A percentile compares a stretch with the other conserved stretches of the same genome.
These are phyloP conservation scores for Apiospora rasikravindrae DNA, from an alignment of 2,329 filamentous ascomycete species.

Conservation along the genomic window DNA sequence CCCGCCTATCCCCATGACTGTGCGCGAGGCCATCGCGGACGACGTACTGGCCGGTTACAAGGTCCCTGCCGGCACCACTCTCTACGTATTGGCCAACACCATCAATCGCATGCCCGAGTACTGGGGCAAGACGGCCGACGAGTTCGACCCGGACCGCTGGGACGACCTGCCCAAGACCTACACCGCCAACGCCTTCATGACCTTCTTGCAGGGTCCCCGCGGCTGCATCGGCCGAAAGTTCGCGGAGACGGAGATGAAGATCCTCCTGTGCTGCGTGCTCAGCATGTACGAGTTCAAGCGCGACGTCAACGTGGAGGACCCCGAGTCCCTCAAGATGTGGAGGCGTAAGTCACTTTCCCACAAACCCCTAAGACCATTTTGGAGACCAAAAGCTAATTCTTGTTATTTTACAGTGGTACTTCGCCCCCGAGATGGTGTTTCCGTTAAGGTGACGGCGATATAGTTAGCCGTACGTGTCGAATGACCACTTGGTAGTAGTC, in stretches of 20 bases:
- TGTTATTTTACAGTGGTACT: conserved; percentile 41
- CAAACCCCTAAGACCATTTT: background rate
- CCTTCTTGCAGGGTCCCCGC: conserved; percentile 38
- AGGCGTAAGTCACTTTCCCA: conserved; percentile 28
- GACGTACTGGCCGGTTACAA: conserved; percentile 46
- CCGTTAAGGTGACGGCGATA: conserved; percentile 42
- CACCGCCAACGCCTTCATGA: conserved; percentile 42
- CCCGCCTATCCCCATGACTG: conserved; percentile 51
- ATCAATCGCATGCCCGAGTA: conserved; percentile 46
- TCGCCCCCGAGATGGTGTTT: conserved; percentile 49
- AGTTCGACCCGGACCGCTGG: conserved; percentile 50
- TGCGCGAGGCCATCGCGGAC: conserved; percentile 46
- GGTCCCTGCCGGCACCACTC: conserved; percentile 47
- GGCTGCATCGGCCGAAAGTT: conserved; percentile 39
- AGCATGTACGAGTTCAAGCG: conserved; percentile 41
- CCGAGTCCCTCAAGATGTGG: conserved; percentile 55
- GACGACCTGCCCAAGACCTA: conserved; percentile 43
- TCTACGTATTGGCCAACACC: conserved; percentile 48
- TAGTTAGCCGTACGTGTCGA: conserved; percentile 12
- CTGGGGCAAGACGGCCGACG: conserved; percentile 46
- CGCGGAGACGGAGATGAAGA: conserved; percentile 41
- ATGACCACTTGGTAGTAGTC: background rate
- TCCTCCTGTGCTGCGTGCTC: conserved; percentile 39
- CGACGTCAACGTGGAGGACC: conserved; percentile 43
- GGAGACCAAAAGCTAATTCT: background rate